Conservation (phyloP, 2,329 filamentous ascomycete genomes). For the Colletotrichum gigasporum region DNA sequence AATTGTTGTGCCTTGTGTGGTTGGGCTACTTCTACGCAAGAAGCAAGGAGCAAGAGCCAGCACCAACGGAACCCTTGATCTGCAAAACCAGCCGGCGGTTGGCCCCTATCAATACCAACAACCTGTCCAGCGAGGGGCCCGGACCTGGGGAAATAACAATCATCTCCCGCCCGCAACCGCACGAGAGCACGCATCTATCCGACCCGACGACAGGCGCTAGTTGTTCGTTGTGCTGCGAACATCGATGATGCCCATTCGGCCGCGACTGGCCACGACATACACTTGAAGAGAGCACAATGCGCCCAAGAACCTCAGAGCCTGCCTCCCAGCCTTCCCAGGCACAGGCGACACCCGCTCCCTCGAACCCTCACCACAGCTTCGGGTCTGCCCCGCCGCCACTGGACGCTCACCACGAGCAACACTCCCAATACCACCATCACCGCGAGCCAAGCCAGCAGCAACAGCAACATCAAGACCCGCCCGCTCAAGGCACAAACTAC, state of each 20-base stretch:
- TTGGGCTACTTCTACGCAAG: background rate
- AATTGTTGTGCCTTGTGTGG: conserved; percentile 1
- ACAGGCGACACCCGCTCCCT: conserved; percentile 16
- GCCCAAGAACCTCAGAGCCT: conserved; percentile 23
- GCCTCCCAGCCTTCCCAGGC: conserved; percentile 25
- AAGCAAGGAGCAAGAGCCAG: background rate
- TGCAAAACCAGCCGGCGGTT: background rate
- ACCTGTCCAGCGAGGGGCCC: background rate
- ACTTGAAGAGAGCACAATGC: conserved; percentile 23
- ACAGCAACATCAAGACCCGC: conserved; percentile 1
- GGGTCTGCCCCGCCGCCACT: conserved; percentile 15
- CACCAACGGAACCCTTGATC: background rate
- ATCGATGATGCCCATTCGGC: conserved; percentile 22
- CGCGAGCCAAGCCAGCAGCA: conserved; percentile 18
- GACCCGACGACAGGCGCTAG: background rate
- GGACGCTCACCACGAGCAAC: conserved; percentile 7
- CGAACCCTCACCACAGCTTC: conserved; percentile 22
- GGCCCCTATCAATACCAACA: background rate
- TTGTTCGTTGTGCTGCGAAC: background rate
- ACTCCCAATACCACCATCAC: conserved; percentile 7
- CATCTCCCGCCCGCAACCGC: background rate
- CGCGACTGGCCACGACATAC: conserved; percentile 19
- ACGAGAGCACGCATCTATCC: conserved; percentile 3
- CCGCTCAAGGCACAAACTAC: background rate
- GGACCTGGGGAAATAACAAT: background rate